Base-by-base conservation (phyloP, 495 filamentous ascomycete species). In the Aspergillus carlsbadensis region DNA sequence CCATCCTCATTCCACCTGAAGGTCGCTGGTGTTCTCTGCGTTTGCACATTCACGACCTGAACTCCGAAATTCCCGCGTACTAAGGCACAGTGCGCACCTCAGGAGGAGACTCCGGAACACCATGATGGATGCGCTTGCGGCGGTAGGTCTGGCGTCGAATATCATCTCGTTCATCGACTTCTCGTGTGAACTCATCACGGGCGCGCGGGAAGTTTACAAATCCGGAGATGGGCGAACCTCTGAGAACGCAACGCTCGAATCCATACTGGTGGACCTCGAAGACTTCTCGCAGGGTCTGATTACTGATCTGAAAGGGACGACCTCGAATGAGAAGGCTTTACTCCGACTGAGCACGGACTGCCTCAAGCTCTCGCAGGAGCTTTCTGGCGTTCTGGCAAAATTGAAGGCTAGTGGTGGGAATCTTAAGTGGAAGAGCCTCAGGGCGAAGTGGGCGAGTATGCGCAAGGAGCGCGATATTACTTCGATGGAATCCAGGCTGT, bases 201-300 rank as follows among this genome's bases (percentile, higher is more conserved):
- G 53, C n/a, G 61, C 59, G 5, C 57, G 61, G n/a, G 46, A 70
- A 36, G 60, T 79, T 6, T 65, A 67, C 39, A 48, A 52, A 0
- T 65, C 69, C 1, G 31, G 54, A 8, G 53, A 31, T 49, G 73
- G 67, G n/a, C 41, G 35, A 29, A 63, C 59, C 20, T 50, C 50
- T 29, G 49, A 65, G 6, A 61, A 72, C 52, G 59, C 20, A 54
- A n/a, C n/a, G n/a, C n/a, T n/a, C n/a, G n/a, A n/a, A n/a, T 46
- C 13, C 20, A 4, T 43, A 2, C 3, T 5, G 1, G n/a, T 17
- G 6, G 3, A 2, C 2, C 11, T 41, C 6, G 17, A 17, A 3
- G 39, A 41, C 39, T 20, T 41, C 11, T 2, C 15, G 3, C n/a
- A 17, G 11, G 39, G 17, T 3, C 11, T 41, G n/a, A 5, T 2